Evolutionary conservation across 306 rosid species (phyloP).

Genomic region (Trifolium dubium): DNA sequence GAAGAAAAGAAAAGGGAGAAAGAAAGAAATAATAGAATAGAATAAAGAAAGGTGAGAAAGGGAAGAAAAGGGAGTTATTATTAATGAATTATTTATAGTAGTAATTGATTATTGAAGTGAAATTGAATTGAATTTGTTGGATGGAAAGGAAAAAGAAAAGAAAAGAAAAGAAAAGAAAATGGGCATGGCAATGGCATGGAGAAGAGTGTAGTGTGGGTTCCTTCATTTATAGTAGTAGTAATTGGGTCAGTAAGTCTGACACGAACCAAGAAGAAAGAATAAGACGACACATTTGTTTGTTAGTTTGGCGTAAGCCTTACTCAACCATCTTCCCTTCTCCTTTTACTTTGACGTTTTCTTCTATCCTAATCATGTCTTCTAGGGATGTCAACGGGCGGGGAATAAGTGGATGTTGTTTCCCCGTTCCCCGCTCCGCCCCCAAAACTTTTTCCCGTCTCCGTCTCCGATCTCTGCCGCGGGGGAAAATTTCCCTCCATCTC

Average conservation of each 20-base stretch:
- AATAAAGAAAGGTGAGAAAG: background rate
- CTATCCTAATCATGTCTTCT: background rate
- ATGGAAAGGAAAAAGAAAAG: conserved; percentile 1
- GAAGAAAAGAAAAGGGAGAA: background rate
- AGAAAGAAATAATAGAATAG: background rate
- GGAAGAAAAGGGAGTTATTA: conserved; percentile 31
- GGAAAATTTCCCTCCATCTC: too few species aligned
- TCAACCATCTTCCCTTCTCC: conserved; percentile 54
- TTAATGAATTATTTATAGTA: background rate
- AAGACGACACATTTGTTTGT: conserved; percentile 59
- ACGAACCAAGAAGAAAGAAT: conserved; percentile 28
- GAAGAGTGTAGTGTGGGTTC: conserved; percentile 48
- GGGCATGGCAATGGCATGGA: background rate
- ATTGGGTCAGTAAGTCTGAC: conserved; percentile 42
- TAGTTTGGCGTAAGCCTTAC: conserved; percentile 77
- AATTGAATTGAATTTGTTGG: background rate
- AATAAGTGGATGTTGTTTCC: too few species aligned
- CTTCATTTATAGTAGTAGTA: conserved; percentile 81
- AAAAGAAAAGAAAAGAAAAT: conserved; percentile 27
- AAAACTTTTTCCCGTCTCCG: too few species aligned
- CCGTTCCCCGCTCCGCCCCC: too few species aligned
- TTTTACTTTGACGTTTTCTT: conserved; percentile 50
- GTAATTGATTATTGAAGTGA: background rate
- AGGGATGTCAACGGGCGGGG: too few species aligned
- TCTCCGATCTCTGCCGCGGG: too few species aligned